Conservation (phyloP, 1,139 yeast genomes). For the Candida sanyaensis region DNA sequence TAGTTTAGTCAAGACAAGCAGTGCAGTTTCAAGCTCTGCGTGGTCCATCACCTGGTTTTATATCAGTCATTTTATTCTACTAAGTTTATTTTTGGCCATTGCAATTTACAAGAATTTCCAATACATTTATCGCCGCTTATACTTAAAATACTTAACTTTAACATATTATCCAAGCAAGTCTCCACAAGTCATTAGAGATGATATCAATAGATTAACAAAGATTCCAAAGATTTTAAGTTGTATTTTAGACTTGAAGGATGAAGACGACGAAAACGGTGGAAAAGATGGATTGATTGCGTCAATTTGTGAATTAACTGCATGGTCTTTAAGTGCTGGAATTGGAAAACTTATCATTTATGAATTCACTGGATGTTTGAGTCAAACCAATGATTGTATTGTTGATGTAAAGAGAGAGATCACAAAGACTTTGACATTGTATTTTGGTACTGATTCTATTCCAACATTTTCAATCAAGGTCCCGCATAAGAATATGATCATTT, state of each 20-base stretch:
- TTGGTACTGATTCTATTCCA: slow-evolving; percentile 73
- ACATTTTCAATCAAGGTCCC: slow-evolving; percentile 61
- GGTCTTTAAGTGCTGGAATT: slow-evolving; percentile 89
- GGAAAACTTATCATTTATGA: slow-evolving; percentile 76
- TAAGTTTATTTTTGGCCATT: slow-evolving; percentile 55
- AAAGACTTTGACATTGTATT: slow-evolving; percentile 67
- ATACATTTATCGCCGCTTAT: slow-evolving; percentile 53
- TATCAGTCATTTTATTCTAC: slow-evolving; percentile 37
- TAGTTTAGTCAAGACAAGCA: slow-evolving; percentile 9
- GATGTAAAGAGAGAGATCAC: slow-evolving; percentile 61
- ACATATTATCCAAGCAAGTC: slow-evolving; percentile 81
- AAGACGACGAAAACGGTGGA: slow-evolving; percentile 87
- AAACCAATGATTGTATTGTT: slow-evolving; percentile 37
- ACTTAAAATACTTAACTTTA: slow-evolving; percentile 60
- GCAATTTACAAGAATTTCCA: slow-evolving; percentile 56
- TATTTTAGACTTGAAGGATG: slow-evolving; percentile 68
- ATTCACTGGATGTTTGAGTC: slow-evolving; percentile 66
- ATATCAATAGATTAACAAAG: slow-evolving; percentile 69
- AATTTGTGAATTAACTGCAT: slow-evolving; percentile 75
- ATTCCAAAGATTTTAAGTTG: slow-evolving; percentile 78
- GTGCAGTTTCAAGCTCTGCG: slow-evolving; percentile 5
- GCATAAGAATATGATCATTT: slow-evolving; percentile 52
- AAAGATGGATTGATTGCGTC: slow-evolving; percentile 78
- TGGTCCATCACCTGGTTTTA: slow-evolving; percentile 14
- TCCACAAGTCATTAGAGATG: slow-evolving; percentile 85